A percentile compares a stretch with the other conserved stretches of the same genome.
These are phyloP conservation scores for Coniferiporia sulphurascens DNA, from an alignment of 1,284 basidiomycete species.

Conservation along the genomic window DNA sequence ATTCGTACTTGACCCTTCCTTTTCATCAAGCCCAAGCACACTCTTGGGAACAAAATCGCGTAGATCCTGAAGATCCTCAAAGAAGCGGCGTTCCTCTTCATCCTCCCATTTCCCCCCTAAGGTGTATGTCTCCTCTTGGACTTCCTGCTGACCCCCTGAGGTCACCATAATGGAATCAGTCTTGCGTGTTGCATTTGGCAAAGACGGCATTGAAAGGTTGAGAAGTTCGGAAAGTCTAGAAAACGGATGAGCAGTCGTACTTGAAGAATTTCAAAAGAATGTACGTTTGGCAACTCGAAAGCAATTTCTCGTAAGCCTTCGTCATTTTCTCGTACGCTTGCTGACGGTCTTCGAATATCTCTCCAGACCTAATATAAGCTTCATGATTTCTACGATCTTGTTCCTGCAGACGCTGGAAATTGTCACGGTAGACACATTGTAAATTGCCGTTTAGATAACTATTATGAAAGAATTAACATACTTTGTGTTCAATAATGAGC, in stretches of 20 bases:
- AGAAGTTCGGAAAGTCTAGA: constrained; percentile 84
- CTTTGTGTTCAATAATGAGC: constrained; percentile 86
- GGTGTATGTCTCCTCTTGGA: constrained; percentile 50
- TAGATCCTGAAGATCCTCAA: constrained; percentile 89
- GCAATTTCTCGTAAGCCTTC: constrained; percentile 87
- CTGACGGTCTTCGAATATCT: constrained; percentile 98
- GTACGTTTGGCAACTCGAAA: constrained; percentile 81
- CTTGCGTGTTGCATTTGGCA: constrained; percentile 78
- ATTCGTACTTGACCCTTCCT: constrained; percentile 28
- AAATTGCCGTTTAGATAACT: constrained; percentile 1
- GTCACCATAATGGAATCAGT: constrained; percentile 75
- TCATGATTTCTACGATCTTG: constrained; percentile 96
- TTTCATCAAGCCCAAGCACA: constrained; percentile 78
- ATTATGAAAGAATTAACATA: constrained; percentile 28
- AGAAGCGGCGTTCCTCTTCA: constrained; percentile 93
- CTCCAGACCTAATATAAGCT: constrained; percentile 96
- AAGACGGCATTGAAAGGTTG: constrained; percentile 71
- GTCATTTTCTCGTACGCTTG: constrained; percentile 99
- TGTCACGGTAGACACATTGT: constrained; percentile 12
- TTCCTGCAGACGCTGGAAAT: constrained; percentile 80
- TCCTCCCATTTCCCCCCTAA: constrained; percentile 94
- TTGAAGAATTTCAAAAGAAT: constrained; percentile 25
- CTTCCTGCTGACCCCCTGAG: constrained; percentile 42
- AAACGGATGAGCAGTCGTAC: neutral
- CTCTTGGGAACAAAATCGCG: constrained; percentile 87